These are phyloP conservation scores for Hymenoscyphus occultus DNA, from an alignment of 2,329 filamentous ascomycete genomes.

Conservation along the genomic window DNA sequence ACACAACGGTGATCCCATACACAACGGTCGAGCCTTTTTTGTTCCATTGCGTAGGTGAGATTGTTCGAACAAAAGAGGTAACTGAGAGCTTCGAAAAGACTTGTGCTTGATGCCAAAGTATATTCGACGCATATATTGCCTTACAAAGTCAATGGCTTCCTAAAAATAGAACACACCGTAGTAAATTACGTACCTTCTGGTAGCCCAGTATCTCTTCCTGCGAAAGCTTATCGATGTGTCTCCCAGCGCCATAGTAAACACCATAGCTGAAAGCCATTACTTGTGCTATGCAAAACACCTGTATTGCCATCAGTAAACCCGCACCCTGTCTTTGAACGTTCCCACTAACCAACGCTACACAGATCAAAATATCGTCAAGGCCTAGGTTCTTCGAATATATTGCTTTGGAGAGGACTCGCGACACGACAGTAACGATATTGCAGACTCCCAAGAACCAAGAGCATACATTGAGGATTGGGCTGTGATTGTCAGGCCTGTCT, in stretches of 20 bases:
- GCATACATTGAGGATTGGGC: conserved; percentile 12
- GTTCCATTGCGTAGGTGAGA: conserved; percentile 19
- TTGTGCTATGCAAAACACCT: conserved; percentile 10
- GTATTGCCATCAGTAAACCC: not conserved
- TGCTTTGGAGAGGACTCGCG: conserved; percentile 11
- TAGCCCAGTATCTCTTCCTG: conserved; percentile 5
- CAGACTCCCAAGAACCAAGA: conserved; percentile 10
- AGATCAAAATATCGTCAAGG: conserved; percentile 13
- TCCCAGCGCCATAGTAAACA: conserved; percentile 13
- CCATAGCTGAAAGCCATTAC: conserved; percentile 3
- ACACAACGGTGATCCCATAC: conserved; percentile 16
- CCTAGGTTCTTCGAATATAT: not conserved
- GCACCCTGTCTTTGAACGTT: not conserved
- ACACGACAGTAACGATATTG: conserved; percentile 6
- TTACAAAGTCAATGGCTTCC: not conserved
- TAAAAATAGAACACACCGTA: not conserved
- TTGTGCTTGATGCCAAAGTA: conserved; percentile 9
- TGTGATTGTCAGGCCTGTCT: conserved; percentile 8
- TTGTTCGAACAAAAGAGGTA: conserved; percentile 22
- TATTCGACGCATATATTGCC: conserved; percentile 10
- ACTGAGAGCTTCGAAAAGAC: conserved; percentile 28
- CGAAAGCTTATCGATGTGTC: conserved; percentile 9
- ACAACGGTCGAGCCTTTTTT: conserved; percentile 16
- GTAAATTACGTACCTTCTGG: conserved; percentile 18
- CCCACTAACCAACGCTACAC: conserved; percentile 5